A percentile compares a stretch with the other conserved stretches of the same genome.
Conservation (phyloP, 306 rosid species). For the Trifolium dubium region DNA sequence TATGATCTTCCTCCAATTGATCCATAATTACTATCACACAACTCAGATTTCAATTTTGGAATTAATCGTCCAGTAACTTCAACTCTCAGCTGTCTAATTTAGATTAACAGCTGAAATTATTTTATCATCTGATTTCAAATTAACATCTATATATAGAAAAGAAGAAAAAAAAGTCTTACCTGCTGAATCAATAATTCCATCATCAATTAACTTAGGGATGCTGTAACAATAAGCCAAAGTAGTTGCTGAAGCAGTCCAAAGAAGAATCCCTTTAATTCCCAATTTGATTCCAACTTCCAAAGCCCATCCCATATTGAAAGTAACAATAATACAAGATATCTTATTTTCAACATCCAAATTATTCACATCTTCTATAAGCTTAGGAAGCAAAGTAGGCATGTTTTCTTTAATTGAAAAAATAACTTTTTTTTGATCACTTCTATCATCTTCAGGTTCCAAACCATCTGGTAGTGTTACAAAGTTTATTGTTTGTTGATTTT, state of each 20-base stretch:
- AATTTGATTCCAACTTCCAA: slow-evolving; percentile 49
- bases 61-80: too few relatives aligned
- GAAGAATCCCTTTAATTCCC: slow-evolving; percentile 48
- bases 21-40: too few relatives aligned
- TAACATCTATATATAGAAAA: too few relatives aligned
- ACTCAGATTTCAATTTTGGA: too few relatives aligned
- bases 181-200: slow-evolving; percentile 43
- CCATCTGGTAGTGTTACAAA: slow-evolving; percentile 56
- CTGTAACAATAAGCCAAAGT: slow-evolving; percentile 31
- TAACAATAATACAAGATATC: slow-evolving; percentile 50
- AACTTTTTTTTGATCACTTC: slow-evolving; percentile 30
- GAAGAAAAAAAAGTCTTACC: slow-evolving; percentile 11
- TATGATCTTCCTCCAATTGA: too few relatives aligned
- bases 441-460: slow-evolving; percentile 44
- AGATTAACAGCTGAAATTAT: too few relatives aligned
- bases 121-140: too few relatives aligned
- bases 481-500: slow-evolving; percentile 10
- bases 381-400: slow-evolving; percentile 47
- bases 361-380: slow-evolving; percentile 50
- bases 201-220: slow-evolving; percentile 50
- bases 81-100: too few relatives aligned
- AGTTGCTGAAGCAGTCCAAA: slow-evolving; percentile 59
- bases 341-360: slow-evolving; percentile 27
- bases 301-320: slow-evolving; percentile 53
- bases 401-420: slow-evolving; percentile 15